Evolutionary conservation across 768 basidiomycete species (phyloP).

Genomic region (Lactifluus hygrophoroides): DNA sequence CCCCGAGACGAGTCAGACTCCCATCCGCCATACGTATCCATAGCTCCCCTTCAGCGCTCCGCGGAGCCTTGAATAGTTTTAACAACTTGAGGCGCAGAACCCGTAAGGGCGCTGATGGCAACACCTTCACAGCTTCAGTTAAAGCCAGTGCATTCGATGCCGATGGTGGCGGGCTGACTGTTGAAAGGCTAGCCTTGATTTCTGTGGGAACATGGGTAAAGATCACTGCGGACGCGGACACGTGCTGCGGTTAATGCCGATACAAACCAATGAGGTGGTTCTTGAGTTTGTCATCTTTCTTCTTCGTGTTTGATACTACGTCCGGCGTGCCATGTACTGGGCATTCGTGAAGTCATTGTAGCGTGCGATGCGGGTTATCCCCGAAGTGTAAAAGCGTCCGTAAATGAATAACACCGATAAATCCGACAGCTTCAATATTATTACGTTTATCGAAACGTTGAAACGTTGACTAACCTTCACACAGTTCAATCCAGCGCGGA

Average conservation of each 20-base stretch:
- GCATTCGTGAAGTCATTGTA: background rate
- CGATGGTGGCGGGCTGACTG: background rate
- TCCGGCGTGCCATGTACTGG: slow-evolving; percentile 54
- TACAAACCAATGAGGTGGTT: slow-evolving; percentile 51
- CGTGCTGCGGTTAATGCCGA: background rate
- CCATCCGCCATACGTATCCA: slow-evolving; percentile 52
- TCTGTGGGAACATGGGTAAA: slow-evolving; percentile 6
- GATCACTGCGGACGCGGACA: background rate
- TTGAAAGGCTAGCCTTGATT: slow-evolving; percentile 16
- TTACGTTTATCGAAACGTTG: background rate
- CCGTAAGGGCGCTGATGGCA: slow-evolving; percentile 62
- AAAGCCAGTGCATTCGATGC: slow-evolving; percentile 18
- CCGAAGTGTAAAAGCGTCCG: background rate
- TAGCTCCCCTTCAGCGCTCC: slow-evolving; percentile 31
- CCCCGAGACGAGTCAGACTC: slow-evolving; percentile 35
- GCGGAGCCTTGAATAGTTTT: slow-evolving; percentile 26
- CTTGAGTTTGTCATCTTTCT: slow-evolving; percentile 42
- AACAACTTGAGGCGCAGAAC: slow-evolving; percentile 54
- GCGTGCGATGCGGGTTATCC: background rate
- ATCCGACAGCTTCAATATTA: background rate
- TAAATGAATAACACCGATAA: background rate
- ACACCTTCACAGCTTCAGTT: slow-evolving; percentile 37
- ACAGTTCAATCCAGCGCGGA: slow-evolving; percentile 58
- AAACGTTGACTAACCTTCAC: slow-evolving; percentile 40
- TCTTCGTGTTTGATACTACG: slow-evolving; percentile 24